Evolutionary conservation across 306 rosid species (phyloP).

Genomic region (Lathyrus tuberosus): DNA sequence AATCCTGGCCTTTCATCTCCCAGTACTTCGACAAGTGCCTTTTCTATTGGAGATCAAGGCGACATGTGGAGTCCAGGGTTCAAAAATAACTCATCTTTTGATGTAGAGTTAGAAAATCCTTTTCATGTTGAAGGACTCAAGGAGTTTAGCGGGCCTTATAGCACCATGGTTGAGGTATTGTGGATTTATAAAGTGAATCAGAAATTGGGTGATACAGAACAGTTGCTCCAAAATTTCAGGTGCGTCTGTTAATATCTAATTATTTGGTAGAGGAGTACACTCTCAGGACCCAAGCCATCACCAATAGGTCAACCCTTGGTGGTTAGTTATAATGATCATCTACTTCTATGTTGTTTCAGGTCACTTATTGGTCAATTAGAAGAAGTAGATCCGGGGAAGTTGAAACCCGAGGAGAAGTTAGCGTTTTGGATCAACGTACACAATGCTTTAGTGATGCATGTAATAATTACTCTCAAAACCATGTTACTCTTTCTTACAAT

Average conservation of each 20-base stretch:
- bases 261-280: neutral
- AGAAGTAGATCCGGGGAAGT: constrained; percentile 74
- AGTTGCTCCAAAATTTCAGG: constrained; percentile 87
- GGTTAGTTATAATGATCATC: constrained; percentile 21
- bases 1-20: constrained; percentile 79
- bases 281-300: too few relatives aligned
- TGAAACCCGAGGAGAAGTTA: constrained; percentile 81
- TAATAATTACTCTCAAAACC: constrained; percentile 43
- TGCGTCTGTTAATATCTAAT: constrained; percentile 28
- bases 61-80: constrained; percentile 82
- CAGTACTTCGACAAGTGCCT: constrained; percentile 65
- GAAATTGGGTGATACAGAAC: constrained; percentile 66
- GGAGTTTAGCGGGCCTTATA: constrained; percentile 85
- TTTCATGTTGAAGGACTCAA: constrained; percentile 82
- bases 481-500: constrained; percentile 7
- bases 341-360: constrained; percentile 50
- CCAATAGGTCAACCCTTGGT: too few relatives aligned
- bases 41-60: constrained; percentile 70
- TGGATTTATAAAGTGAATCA: constrained; percentile 76
- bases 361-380: constrained; percentile 72
- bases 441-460: constrained; percentile 96
- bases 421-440: constrained; percentile 95
- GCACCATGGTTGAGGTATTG: constrained; percentile 93
- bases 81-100: constrained; percentile 66
- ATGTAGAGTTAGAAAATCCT: constrained; percentile 79